phyloP scores from a whole-genome alignment of 805 yeast genomes.

The Wickerhamiella australiensis region DNA sequence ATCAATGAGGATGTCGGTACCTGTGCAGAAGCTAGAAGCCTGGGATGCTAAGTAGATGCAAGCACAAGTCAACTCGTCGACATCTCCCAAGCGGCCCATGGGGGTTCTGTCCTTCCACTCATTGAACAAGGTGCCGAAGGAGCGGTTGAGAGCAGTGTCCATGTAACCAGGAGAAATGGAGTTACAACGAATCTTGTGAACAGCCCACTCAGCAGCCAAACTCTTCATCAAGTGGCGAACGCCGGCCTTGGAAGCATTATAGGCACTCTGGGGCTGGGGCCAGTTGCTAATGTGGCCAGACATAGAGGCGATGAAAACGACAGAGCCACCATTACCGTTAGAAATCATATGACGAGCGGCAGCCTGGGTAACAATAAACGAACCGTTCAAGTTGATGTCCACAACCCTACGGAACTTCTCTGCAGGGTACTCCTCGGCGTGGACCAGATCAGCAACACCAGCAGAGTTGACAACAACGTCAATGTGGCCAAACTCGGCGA shows the following conservation, averaged over 20 bases:
- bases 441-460: constrained; percentile 56
- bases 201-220: constrained; percentile 67
- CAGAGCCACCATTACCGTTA: constrained; percentile 43
- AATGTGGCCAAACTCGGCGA: constrained; percentile 41
- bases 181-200: constrained; percentile 52
- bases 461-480: constrained; percentile 52
- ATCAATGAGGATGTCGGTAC: constrained; percentile 54
- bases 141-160: constrained; percentile 55
- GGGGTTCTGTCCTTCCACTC: constrained; percentile 59
- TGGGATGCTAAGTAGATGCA: constrained; percentile 48
- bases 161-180: constrained; percentile 60
- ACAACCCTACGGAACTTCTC: constrained; percentile 50
- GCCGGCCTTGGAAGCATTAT: constrained; percentile 64
- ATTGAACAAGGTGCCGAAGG: constrained; percentile 38
- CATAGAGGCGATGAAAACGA: constrained; percentile 58
- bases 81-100: constrained; percentile 57
- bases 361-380: constrained; percentile 53
- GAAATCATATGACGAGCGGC: constrained; percentile 55
- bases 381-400: constrained; percentile 55
- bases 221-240: constrained; percentile 54
- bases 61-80: constrained; percentile 56
- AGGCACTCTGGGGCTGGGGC: constrained; percentile 61
- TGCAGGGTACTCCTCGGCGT: constrained; percentile 57
- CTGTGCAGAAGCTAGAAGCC: constrained; percentile 52
- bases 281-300: constrained; percentile 59